A percentile compares a stretch with the other conserved stretches of the same genome.
Conservation (phyloP, 495 filamentous ascomycete genomes). For the Friedmanniomyces simplex region DNA sequence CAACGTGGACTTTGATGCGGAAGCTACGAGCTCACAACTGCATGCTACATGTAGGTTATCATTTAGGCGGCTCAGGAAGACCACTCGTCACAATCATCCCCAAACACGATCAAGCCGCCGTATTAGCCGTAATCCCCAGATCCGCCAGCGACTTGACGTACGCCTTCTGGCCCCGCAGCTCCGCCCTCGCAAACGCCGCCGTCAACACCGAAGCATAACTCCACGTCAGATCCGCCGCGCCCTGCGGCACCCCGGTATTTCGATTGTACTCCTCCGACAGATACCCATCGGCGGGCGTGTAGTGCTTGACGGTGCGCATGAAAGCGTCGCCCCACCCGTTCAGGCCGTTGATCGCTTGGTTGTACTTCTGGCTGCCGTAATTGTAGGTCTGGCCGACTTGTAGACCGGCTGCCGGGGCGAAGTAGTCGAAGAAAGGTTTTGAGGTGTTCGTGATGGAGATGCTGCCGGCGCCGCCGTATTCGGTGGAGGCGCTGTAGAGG, state of each 20-base stretch:
- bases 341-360: constrained; percentile 11
- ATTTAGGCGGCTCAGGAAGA: no score
- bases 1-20: no score
- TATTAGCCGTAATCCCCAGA: constrained; percentile 9
- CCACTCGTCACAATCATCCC: no score
- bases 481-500: constrained; percentile 17
- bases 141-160: constrained; percentile 19
- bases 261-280: constrained; percentile 22
- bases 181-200: constrained; percentile 20
- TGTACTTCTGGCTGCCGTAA: constrained; percentile 7
- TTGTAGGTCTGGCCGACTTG: constrained; percentile 15
- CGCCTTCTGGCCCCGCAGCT: constrained; percentile 6
- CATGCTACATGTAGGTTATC: no score
- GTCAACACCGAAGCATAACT: constrained; percentile 21
- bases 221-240: constrained; percentile 24
- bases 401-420: constrained; percentile 15
- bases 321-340: constrained; percentile 25
- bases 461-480: constrained; percentile 8
- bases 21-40: no score
- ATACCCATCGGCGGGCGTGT: constrained; percentile 20
- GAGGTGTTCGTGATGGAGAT: constrained; percentile 19
- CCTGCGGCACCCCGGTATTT: constrained; percentile 16
- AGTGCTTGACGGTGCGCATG: constrained; percentile 20
- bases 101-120: not conserved
- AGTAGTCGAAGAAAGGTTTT: constrained; percentile 23